These are phyloP conservation scores for Naganishia antarctica DNA, from an alignment of 768 basidiomycete genomes.

Conservation along the genomic window DNA sequence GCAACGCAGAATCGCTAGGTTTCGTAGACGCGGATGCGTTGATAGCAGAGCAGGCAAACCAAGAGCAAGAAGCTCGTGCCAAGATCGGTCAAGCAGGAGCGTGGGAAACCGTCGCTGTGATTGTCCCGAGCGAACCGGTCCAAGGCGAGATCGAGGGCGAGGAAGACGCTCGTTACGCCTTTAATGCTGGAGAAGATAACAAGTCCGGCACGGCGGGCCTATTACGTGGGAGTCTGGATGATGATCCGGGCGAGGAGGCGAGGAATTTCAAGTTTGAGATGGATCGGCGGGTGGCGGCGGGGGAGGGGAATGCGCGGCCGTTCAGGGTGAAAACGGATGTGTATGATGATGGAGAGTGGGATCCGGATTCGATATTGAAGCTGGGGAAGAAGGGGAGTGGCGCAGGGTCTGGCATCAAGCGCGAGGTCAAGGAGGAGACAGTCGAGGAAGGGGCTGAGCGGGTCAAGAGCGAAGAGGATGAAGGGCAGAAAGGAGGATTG, in stretches of 20 bases:
- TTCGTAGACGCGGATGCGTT: conserved; percentile 66
- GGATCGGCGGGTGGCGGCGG: not conserved
- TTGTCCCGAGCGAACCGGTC: conserved; percentile 31
- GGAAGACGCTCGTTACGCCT: not conserved
- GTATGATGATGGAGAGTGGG: conserved; percentile 62
- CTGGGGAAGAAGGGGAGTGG: conserved; percentile 31
- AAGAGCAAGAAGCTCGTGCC: conserved; percentile 48
- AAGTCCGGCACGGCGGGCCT: conserved; percentile 14
- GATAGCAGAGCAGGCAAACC: conserved; percentile 7
- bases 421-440: not conserved
- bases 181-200: not conserved
- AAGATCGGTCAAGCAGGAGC: conserved; percentile 69
- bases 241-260: conserved; percentile 34
- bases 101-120: conserved; percentile 64
- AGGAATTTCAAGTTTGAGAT: conserved; percentile 56
- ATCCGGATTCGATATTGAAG: conserved; percentile 66
- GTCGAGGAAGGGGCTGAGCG: not conserved
- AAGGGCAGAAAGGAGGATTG: no score
- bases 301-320: no score
- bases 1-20: conserved; percentile 78
- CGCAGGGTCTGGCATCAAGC: conserved; percentile 24
- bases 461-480: conserved; percentile 6
- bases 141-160: conserved; percentile 32
- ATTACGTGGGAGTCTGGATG: conserved; percentile 28
- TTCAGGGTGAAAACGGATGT: conserved; percentile 64